Percentiles rank a stretch among this genome's conserved stretches.
These are phyloP conservation scores for Liquidambar formosana DNA, from an alignment of 164 flowering plant species.

Conservation along the genomic window DNA sequence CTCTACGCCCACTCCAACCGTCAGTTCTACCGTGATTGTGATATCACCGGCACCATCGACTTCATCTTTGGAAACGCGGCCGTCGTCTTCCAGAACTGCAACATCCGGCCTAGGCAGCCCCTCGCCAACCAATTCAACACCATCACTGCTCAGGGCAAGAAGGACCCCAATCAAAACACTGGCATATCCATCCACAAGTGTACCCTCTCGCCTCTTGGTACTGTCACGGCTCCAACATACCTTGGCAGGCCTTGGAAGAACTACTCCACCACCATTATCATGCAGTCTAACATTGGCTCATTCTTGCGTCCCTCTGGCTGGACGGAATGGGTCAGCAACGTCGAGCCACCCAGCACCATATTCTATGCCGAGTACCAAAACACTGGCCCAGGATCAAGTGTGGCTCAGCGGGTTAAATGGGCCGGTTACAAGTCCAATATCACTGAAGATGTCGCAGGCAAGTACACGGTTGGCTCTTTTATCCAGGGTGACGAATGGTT, in stretches of 20 bases:
- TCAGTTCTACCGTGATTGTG: constrained; percentile 79
- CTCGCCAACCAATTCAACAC: constrained; percentile 57
- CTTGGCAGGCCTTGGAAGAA: constrained; percentile 90
- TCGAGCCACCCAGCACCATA: constrained; percentile 56
- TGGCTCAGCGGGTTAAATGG: constrained; percentile 66
- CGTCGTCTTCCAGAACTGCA: constrained; percentile 65
- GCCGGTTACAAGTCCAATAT: constrained; percentile 54
- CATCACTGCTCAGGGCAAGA: constrained; percentile 85
- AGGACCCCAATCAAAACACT: constrained; percentile 63
- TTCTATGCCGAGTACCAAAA: constrained; percentile 79
- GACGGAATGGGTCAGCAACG: constrained; percentile 48
- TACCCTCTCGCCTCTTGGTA: constrained; percentile 29
- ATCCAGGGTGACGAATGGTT: constrained; percentile 63
- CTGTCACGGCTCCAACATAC: constrained; percentile 49
- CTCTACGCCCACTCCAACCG: constrained; percentile 78
- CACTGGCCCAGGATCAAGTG: constrained; percentile 60
- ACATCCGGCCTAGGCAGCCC: constrained; percentile 70
- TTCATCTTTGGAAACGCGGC: constrained; percentile 86
- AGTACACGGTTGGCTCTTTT: constrained; percentile 47
- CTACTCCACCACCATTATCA: constrained; percentile 70
- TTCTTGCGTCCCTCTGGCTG: constrained; percentile 63
- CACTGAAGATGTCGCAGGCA: constrained; percentile 33
- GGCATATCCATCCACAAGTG: constrained; percentile 72
- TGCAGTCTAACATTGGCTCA: constrained; percentile 52
- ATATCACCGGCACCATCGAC: constrained; percentile 73